Percentiles rank a stretch among this genome's conserved stretches.
Conservation (phyloP, 768 basidiomycete species). For the Asterophora lycoperdoides region DNA sequence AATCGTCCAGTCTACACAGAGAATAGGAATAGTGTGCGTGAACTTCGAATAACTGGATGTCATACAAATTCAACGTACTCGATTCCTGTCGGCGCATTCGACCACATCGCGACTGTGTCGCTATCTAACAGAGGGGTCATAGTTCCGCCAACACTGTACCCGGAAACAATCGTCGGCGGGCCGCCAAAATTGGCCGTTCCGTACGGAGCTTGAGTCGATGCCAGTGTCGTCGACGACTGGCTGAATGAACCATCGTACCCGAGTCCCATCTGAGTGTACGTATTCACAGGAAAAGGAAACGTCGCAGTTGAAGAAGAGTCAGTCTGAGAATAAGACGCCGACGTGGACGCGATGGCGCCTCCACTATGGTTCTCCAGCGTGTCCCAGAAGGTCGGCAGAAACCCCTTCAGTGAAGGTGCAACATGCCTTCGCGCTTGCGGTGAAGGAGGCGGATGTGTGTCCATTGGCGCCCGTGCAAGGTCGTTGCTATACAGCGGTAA, state of each 20-base stretch:
- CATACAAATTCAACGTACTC: constrained; percentile 41
- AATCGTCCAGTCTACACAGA: constrained; percentile 38
- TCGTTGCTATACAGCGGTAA: constrained; percentile 63
- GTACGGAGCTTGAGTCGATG: neutral
- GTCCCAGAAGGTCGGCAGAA: constrained; percentile 7
- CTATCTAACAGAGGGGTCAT: constrained; percentile 33
- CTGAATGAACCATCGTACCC: constrained; percentile 3
- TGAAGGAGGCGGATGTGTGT: constrained; percentile 19
- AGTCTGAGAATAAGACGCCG: neutral
- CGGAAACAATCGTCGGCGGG: neutral
- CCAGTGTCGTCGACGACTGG: neutral
- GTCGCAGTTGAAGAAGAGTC: constrained; percentile 5
- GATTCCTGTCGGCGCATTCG: constrained; percentile 58
- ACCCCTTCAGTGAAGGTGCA: neutral
- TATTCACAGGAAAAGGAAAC: constrained; percentile 19
- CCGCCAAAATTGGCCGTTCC: neutral
- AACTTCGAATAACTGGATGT: neutral
- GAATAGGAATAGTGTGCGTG: neutral
- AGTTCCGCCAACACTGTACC: constrained; percentile 2
- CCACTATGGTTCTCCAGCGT: neutral
- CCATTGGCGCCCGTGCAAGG: constrained; percentile 48
- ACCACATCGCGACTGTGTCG: constrained; percentile 66
- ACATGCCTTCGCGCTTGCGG: neutral
- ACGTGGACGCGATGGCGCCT: neutral
- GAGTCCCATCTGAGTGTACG: constrained; percentile 23